Conservation (phyloP, 495 filamentous ascomycete species). For the Neurospora sp. region DNA sequence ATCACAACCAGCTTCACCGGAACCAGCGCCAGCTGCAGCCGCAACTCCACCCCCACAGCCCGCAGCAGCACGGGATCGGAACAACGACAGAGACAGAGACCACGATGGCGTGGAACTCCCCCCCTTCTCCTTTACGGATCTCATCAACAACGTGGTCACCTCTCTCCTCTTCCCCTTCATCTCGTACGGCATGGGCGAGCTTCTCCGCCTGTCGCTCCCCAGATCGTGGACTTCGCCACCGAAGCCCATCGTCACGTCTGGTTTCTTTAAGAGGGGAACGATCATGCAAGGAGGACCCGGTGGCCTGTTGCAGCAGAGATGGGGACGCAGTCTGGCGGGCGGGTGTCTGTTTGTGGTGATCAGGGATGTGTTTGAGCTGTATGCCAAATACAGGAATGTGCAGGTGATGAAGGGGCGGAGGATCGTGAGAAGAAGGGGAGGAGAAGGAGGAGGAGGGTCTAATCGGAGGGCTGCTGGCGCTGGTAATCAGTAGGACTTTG, state of each 20-base stretch:
- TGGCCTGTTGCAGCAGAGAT: slow-evolving; percentile 61
- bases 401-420: slow-evolving; percentile 55
- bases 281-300: slow-evolving; percentile 21
- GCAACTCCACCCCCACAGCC: background rate
- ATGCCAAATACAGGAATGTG: slow-evolving; percentile 63
- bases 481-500: background rate
- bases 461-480: background rate
- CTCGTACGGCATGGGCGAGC: slow-evolving; percentile 50
- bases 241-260: background rate
- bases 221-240: slow-evolving; percentile 48
- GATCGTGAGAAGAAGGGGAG: slow-evolving; percentile 32
- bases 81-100: slow-evolving; percentile 4
- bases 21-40: background rate
- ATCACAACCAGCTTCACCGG: background rate
- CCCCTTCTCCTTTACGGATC: slow-evolving; percentile 3
- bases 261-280: background rate
- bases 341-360: slow-evolving; percentile 72
- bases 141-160: slow-evolving; percentile 28
- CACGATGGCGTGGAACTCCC: slow-evolving; percentile 9
- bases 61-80: background rate
- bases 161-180: slow-evolving; percentile 32
- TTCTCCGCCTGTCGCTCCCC: slow-evolving; percentile 54
- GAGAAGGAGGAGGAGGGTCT: background rate
- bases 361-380: slow-evolving; percentile 65
- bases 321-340: slow-evolving; percentile 71